Base-by-base conservation (phyloP, 106 monocot genomes). In the Vanilla planifolia region DNA sequence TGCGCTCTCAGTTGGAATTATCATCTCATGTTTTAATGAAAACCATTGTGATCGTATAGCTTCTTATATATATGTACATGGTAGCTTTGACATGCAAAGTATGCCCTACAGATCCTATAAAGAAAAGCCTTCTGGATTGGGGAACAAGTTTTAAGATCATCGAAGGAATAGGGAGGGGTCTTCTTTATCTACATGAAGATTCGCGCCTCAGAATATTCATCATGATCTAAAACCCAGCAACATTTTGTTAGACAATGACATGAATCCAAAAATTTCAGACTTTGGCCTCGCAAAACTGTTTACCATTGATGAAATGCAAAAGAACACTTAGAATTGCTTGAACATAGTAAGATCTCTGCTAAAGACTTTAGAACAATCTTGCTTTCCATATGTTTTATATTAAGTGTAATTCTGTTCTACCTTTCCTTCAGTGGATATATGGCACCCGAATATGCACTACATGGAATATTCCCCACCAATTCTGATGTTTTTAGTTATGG, bases 251-350 rank as follows among this genome's bases (percentile, higher is more conserved):
- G 80, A 80, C 33, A 39, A 42, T 25, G 61, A 64, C 11, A 76
- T 80, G 80, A 75, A 64, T 11, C 75, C 80, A 17, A 80, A 76
- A 46, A 80, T 80, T 23, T 80, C 76, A 41, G 80, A 80, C 51
- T 80, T 80, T 60, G 80, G 80, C n/a, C 33, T 76, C 3, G 80
- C 80, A 6, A 80, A 71, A 62, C 71, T 76, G 13, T 67, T 80
- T 23, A 37, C 61, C 26, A 61, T 29, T 11, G 71, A 75, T 23
- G 51, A 75, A 43, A 62, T 61, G 3, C 50, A 71, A 45, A 51
- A 36, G 16, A 51, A 67, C 17, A 75, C 80, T 4, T 71, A 39
- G 55, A 62, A 62, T 75, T n/a, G 75, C 75, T 10, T 75, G 80
- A 10, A 80, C 80, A 56, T 80, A 66, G 80, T 80, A 67, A 76